Base-by-base conservation (phyloP, 2,329 filamentous ascomycete species). In the Penicillium freii region DNA sequence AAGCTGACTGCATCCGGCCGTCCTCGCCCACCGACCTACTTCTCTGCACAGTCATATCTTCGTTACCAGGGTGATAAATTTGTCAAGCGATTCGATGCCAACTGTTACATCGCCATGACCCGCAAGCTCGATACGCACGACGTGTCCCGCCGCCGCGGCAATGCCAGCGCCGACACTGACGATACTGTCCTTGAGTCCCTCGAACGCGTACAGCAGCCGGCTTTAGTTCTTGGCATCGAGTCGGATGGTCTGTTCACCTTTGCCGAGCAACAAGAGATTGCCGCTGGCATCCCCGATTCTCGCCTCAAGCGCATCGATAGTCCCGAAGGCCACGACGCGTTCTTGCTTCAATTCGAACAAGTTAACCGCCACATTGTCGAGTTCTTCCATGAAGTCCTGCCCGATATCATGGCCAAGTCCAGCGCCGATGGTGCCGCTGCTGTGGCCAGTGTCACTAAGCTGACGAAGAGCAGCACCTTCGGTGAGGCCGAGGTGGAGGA, bases 71-170 rank as follows among this genome's bases (percentile, higher is more conserved):
- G 92, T 55, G 85, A 88, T 67, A 99, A 99, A 75, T 99, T 99
- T 68, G 94, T 97, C 67, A 92, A 90, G 74, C 89, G 94, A 10
- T 99, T 97, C 74, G 94, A 99, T 75, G 91, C 92, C 69, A 99
- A 99, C 75, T 99, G 94, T 78, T 99, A 99, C 78, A 97, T 99
- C 66, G 92, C 94, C 65, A 97, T 99, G 75, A 97, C 94, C 5
- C 89, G 94, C 69, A 99, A 99, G 76, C 84, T 99, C 17, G 94
- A 99, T 73, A 97, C 94, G 0, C 94, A 99, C 75, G 94, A 99
- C 72, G 86, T 99, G 27, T 95, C 92, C 15, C 85, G 92, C 27
- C 85, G 87, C 70, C 88, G 93, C 5, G 79, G 77, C 19, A 67
- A 74, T 21, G 65, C 72, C 11, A 73, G 72, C 34, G 78, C 69